Conservation (phyloP, 345 rosid genomes). For the Rhodomyrtus tomentosa region DNA sequence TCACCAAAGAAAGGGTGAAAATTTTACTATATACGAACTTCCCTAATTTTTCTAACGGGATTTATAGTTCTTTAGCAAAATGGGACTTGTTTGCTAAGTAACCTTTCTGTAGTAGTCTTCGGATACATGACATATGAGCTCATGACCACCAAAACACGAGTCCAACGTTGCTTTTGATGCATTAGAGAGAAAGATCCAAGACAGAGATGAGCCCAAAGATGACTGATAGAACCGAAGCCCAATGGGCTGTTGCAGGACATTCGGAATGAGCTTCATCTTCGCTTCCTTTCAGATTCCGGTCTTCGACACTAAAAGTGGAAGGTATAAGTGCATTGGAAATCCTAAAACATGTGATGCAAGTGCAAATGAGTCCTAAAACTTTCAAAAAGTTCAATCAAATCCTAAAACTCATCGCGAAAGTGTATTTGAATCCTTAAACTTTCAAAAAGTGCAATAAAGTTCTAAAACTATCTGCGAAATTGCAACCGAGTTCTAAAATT, state of each 20-base stretch:
- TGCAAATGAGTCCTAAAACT: no score
- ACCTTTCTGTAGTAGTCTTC: neutral
- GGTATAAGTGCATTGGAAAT: no score
- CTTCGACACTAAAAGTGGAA: neutral
- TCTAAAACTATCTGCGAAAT: no score
- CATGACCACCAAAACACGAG: neutral
- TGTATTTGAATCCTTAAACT: no score
- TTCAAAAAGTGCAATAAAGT: no score
- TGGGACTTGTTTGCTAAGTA: neutral
- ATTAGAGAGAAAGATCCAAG: neutral
- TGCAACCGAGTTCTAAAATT: no score
- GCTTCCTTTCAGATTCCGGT: neutral
- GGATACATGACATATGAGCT: neutral
- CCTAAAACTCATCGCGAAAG: no score
- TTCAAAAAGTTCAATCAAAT: no score
- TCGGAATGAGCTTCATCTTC: neutral
- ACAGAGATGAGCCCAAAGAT: neutral
- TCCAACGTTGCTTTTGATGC: neutral
- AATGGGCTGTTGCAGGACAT: neutral
- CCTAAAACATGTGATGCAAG: no score
- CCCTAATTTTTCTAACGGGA: neutral
- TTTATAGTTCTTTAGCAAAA: neutral
- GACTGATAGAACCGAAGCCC: neutral
- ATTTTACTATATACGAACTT: neutral
- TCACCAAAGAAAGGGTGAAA: neutral